Base-by-base conservation (phyloP, 257 asterid genomes). In the Pogostemon cablin region DNA sequence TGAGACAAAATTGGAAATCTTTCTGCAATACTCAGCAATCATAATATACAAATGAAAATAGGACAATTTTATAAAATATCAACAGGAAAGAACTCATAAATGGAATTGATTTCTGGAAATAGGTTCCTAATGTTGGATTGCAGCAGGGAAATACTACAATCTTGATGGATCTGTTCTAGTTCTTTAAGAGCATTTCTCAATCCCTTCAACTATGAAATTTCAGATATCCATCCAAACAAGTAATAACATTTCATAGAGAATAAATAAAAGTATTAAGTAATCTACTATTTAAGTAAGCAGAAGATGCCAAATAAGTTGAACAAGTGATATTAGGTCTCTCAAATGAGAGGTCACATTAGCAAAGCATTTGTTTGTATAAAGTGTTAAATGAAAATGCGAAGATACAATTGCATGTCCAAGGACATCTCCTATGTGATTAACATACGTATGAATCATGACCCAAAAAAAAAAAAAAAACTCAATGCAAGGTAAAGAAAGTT, bases 151-250 rank as follows among this genome's bases (percentile, higher is more conserved):
- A 35, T 50, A 72, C 66, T 40, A 43, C 58, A 65, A 41, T 68
- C 65, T 38, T 48, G 55, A 57, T 71, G 49, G 60, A 58, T 54
- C 58, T 53, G 67, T 62, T 54, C 68, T 72, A 68, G 32, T 66
- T 39, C 58, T 39, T 49, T 32, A 52, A 32, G 53, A 53, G 10
- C 55, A 20, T 25, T 56, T 47, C 32, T 42, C 20, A 9, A 7
- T 32, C 47, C 60, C 72, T 69, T 76, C 37, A n/a, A 60, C 69
- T 38, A 46, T 50, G 61, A 60, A 48, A 73, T 54, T 58, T 17
- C 10, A 48, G 20, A 64, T 58, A 50, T 47, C 67, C 72, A 61
- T 35, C 38, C 42, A 46, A 58, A 47, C 68, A 73, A 57, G 65
- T 72, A 17, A 35, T 48, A 44, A 63, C 37, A 52, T 48, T 54